Base-by-base conservation (phyloP, 306 rosid species). In the Abrus pulchellus region DNA sequence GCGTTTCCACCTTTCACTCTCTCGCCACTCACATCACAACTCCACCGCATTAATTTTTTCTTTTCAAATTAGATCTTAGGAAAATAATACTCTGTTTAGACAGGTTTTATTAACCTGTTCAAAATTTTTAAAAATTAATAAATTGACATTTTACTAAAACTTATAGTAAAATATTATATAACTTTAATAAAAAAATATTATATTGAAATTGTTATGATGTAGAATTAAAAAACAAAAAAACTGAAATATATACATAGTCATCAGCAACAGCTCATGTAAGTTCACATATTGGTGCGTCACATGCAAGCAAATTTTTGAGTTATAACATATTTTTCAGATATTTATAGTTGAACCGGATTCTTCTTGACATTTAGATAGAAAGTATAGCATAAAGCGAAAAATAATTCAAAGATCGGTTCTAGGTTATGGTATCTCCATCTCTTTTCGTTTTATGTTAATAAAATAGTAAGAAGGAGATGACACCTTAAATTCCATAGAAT, bases 261-360 rank as follows among this genome's bases (percentile, higher is more conserved):
- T 38, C 41, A 38, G 41, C 41, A 38, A 38, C 41, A 38, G 38
- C 20, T 20, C 20, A 20, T 20, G 20, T 20, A 20, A 20, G 20
- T 20, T 20, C 14, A 1, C 30, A 33, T 57, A 32, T 62, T 62
- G 48, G 20, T 5, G 63, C 64, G 59, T 72, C 79, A 13, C 63
- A 9, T 40, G 74, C 20, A 41, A 80, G 47, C 56, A 9, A 6
- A 47, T 1, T 50, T 70, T 45, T 41, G 20, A 72, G 70, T 12
- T 60, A 30, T 11, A 10, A 9, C 28, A 52, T 60, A 29, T 34
- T 27, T 57, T 34, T 71, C 83, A 6, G 78, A 79, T 59, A 28
- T 70, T 36, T 59, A 70, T 70, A 14, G 60, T 56, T 78, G 60
- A 68, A 44, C 61, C 29, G 40, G 66, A 47, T 57, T 60, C 55